Evolutionary conservation across 1,139 yeast species (phyloP), one percentile per base, ranked within the genome.

Genomic region (Debaryomyces coudertii): DNA sequence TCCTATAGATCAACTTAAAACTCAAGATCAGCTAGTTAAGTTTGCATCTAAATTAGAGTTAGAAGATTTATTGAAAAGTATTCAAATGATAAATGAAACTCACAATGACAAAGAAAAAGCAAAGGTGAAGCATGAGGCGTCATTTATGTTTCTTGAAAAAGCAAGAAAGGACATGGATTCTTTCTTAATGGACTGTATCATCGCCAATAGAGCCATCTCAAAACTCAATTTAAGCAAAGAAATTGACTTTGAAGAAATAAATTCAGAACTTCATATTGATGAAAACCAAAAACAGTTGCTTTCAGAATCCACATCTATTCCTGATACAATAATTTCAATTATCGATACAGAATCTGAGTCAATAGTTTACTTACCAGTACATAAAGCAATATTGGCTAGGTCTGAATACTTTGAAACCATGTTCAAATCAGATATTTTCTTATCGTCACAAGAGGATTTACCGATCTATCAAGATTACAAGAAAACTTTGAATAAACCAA

Each of bases 331-430:
- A 2, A 49, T 83, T 1, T 60, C 71, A 2, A 71, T 73, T 1
- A 52, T 71, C 2, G 77, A 72, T 38, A 54, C 62, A 11, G 55
- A 63, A 47, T 42, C 60, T 39, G 55, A 63, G 50, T 40, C 62
- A 0, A 57, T 66, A 2, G 51, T 63, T 0, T 75, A 71, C 48
- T 86, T 80, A 54, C 90, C 93, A 0, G 82, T 76, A 5, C 88
- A 87, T 60, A 71, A 82, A 43, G 75, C 87, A 0, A 77, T 87
- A 47, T 60, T 87, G 31, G 65, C 76, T 7, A 65, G 90, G 40
- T 79, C 87, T 1, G 87, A 80, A 39, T 87, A 84, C 59, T 87
- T 81, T 58, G 80, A 76, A 47, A 76, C 83, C 4, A 79, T 86
- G 85, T 82, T 87, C 57, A 65, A 72, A 18, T 81, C 88, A 2